phyloP scores from a whole-genome alignment of 192 early-diverging fungal species.

The Anaeromyces robustus region DNA sequence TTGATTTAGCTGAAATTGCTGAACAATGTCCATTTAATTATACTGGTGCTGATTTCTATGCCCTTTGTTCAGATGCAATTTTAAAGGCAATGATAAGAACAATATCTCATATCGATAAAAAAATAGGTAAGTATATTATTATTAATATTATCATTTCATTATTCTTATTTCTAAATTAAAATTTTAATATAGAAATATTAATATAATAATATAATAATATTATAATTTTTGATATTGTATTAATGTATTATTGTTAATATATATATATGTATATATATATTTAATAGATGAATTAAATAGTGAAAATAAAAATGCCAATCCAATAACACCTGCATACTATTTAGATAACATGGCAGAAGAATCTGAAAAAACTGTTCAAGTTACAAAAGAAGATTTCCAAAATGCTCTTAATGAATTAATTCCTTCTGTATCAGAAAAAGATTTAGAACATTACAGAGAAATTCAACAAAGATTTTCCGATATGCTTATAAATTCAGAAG shows the following conservation, averaged over 20 bases:
- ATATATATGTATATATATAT: slow-evolving; percentile 13
- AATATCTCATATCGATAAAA: slow-evolving; percentile 48
- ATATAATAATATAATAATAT: not conserved
- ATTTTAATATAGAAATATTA: too few relatives aligned
- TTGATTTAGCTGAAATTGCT: slow-evolving; percentile 60
- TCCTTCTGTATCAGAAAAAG: slow-evolving; percentile 73
- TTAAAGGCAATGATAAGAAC: slow-evolving; percentile 88
- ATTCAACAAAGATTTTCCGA: slow-evolving; percentile 58
- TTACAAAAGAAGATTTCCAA: slow-evolving; percentile 68
- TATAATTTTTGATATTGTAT: slow-evolving; percentile 2
- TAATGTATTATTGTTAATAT: too few relatives aligned
- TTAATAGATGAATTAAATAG: slow-evolving; percentile 5
- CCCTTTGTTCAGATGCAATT: slow-evolving; percentile 91
- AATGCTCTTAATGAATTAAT: slow-evolving; percentile 66
- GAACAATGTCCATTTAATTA: slow-evolving; percentile 78
- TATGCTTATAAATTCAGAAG: slow-evolving; percentile 35
- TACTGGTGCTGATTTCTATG: slow-evolving; percentile 98
- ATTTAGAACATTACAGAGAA: slow-evolving; percentile 69
- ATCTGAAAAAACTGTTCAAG: slow-evolving; percentile 62
- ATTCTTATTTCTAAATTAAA: too few relatives aligned
- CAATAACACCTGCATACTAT: slow-evolving; percentile 79
- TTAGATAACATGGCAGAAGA: slow-evolving; percentile 62
- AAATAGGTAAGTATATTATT: slow-evolving; percentile 21
- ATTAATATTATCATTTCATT: too few relatives aligned
- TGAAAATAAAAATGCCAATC: slow-evolving; percentile 1